Base-by-base conservation (phyloP, 2,329 filamentous ascomycete species). In the Passalora sequoiae region DNA sequence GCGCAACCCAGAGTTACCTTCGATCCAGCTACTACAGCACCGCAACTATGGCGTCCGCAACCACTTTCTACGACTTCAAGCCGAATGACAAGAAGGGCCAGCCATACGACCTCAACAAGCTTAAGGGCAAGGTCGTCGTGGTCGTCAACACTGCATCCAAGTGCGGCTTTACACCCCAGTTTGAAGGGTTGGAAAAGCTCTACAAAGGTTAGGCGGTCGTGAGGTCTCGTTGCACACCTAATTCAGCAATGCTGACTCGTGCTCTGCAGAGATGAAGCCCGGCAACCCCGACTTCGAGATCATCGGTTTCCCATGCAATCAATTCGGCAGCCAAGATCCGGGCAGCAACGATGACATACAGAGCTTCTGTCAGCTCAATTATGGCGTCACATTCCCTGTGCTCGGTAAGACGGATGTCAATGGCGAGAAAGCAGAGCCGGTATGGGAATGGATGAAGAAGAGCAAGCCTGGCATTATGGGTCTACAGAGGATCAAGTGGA, bases 101-200 rank as follows among this genome's bases (percentile, higher is more conserved):
- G 43, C 77, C 84, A 55, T 83, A 83, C 63, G 73, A 81, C 47
- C 76, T 97, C 54, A 63, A 72, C 55, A 69, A 82, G 49, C 86
- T 88, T 71, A 81, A 86, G 67, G 86, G 84, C 77, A 97, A 97
- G 70, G 91, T 97, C 57, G 80, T 97, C 59, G 83, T 98, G 49
- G 76, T 95, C 60, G 89, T 98, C 72, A 98, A 98, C 80, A 96
- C 91, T 1, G 92, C 92, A 57, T 94, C 87, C 67, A 96, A 97
- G 75, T 98, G 92, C 75, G 91, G 92, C 67, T 97, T 97, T 80
- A 97, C 92, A 2, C 89, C 89, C 9, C 92, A 98, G 71, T 96
- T 92, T 70, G 82, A 79, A 51, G 87, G 86, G 22, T 85, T 98
- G 39, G 89, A 98, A 73, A 83, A 79, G 62, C 79, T 98, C 53